phyloP scores from a whole-genome alignment of 345 rosid genomes.

The Melaleuca alternifolia region DNA sequence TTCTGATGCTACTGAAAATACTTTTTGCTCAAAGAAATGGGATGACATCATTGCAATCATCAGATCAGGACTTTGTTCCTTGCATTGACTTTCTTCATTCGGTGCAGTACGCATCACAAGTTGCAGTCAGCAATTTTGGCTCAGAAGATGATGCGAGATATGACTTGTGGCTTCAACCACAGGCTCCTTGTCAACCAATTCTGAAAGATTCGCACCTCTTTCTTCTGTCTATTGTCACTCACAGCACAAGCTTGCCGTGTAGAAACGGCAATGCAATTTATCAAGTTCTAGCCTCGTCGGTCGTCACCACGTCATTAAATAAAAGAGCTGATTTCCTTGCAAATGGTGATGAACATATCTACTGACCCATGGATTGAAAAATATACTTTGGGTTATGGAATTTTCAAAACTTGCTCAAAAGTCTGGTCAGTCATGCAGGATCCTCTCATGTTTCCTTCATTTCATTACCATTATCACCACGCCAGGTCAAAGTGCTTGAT shows the following conservation, averaged over 20 bases:
- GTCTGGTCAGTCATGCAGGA: not conserved
- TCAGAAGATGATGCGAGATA: not conserved
- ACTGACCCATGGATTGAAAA: not conserved
- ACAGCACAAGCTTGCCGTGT: not conserved
- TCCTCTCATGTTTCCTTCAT: not conserved
- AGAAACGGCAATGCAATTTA: not conserved
- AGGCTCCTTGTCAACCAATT: not conserved
- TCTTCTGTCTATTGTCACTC: not conserved
- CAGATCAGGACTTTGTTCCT: not conserved
- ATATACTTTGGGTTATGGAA: not conserved
- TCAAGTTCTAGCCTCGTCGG: not conserved
- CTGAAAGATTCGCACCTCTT: not conserved
- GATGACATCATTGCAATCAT: not conserved
- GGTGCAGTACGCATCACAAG: not conserved
- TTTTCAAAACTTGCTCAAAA: not conserved
- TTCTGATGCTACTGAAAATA: not conserved
- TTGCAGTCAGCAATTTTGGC: not conserved
- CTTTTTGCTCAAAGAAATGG: not conserved
- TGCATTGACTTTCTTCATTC: not conserved
- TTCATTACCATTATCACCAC: not conserved
- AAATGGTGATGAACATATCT: not conserved
- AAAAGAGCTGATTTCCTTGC: not conserved
- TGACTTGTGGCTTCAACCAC: not conserved
- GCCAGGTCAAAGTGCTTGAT: not conserved
- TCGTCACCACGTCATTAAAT: not conserved